These are phyloP conservation scores for Apophysomyces elegans DNA, from an alignment of 371 early-diverging fungal genomes.

Conservation along the genomic window DNA sequence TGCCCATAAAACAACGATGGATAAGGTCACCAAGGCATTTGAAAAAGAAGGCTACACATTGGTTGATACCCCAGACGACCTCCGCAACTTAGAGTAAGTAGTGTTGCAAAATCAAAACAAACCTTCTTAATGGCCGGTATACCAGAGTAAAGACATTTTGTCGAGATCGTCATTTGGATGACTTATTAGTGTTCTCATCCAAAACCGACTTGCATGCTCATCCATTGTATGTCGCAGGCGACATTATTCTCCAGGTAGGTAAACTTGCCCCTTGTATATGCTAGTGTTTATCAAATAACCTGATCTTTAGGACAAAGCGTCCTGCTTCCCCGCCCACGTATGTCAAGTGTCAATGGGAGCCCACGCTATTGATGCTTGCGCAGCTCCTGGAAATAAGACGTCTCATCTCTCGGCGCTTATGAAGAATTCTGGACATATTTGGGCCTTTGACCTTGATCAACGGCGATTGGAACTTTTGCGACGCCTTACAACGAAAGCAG, in stretches of 20 bases:
- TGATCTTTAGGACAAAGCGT: constrained; percentile 82
- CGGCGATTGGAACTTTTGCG: constrained; percentile 81
- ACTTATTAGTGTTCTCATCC: constrained; percentile 86
- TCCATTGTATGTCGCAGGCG: constrained; percentile 71
- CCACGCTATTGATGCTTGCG: constrained; percentile 95
- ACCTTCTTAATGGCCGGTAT: not conserved
- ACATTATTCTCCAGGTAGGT: constrained; percentile 82
- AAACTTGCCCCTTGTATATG: not conserved
- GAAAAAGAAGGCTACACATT: constrained; percentile 61
- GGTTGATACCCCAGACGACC: constrained; percentile 40
- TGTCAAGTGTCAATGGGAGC: constrained; percentile 73
- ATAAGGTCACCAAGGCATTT: constrained; percentile 71
- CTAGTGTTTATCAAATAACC: not conserved
- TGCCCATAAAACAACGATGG: constrained; percentile 66
- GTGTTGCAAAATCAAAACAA: not conserved
- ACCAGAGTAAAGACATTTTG: constrained; percentile 47
- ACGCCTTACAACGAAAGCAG: constrained; percentile 73
- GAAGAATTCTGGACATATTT: constrained; percentile 86
- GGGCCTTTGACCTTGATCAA: constrained; percentile 91
- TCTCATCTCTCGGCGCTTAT: constrained; percentile 89
- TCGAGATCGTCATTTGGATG: constrained; percentile 76
- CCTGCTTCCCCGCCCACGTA: constrained; percentile 96
- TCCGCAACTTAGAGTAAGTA: constrained; percentile 40
- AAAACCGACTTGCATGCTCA: constrained; percentile 85
- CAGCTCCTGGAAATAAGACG: constrained; percentile 99